Conservation (phyloP, 164 flowering plant genomes). For the Stephania yunnanensis region DNA sequence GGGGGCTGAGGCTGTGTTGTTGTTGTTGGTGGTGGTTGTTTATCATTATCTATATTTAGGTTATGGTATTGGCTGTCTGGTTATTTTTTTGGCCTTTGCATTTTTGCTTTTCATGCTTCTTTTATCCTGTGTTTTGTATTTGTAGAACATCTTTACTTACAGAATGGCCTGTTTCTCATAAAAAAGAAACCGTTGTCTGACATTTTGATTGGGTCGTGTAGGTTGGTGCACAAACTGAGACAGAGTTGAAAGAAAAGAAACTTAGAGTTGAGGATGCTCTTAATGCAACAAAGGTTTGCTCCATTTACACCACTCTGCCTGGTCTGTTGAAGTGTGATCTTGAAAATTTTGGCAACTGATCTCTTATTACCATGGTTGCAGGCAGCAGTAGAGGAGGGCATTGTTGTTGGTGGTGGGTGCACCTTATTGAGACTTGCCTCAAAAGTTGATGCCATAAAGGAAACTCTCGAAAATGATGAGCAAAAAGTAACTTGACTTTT, state of each 20-base stretch:
- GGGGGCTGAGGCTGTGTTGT: no score
- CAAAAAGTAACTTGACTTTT: slow-evolving; percentile 52
- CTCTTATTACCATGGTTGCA: slow-evolving; percentile 19
- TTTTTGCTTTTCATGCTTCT: no score
- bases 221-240: slow-evolving; percentile 99
- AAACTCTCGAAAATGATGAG: slow-evolving; percentile 69
- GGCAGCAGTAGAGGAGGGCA: slow-evolving; percentile 99
- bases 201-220: slow-evolving; percentile 18
- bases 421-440: slow-evolving; percentile 81
- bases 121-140: no score
- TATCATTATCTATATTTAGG: background rate
- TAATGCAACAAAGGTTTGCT: slow-evolving; percentile 87
- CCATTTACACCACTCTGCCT: background rate
- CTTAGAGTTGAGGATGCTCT: slow-evolving; percentile 98
- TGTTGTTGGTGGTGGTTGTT: background rate
- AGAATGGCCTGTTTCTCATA: no score
- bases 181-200: background rate
- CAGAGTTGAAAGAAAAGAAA: slow-evolving; percentile 93
- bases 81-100: no score
- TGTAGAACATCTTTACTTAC: no score
- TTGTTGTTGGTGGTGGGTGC: slow-evolving; percentile 95
- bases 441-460: slow-evolving; percentile 88
- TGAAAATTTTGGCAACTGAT: background rate
- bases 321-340: background rate
- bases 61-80: no score